These are phyloP conservation scores for Paramecium tetraurelia DNA, from an alignment of 73 alveolate species.

Conservation along the genomic window DNA sequence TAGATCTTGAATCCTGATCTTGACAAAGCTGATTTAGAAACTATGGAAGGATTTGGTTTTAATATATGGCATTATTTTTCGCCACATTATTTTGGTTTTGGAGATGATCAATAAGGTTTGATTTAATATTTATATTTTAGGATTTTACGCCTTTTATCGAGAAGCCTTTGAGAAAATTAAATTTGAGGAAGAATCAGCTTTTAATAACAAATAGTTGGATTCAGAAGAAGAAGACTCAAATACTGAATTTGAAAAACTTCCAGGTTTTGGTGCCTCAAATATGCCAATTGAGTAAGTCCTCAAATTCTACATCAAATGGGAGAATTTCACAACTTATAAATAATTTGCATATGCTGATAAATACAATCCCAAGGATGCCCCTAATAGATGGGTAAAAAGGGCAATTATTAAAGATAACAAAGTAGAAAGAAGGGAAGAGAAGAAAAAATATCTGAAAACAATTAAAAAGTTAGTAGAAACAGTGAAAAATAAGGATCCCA, in stretches of 20 bases:
- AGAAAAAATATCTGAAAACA: slow-evolving; percentile 70
- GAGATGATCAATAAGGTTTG: slow-evolving; percentile 64
- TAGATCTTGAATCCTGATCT: slow-evolving; percentile 75
- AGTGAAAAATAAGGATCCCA: slow-evolving; percentile 74
- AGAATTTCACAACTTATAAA: slow-evolving; percentile 74
- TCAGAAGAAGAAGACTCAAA: slow-evolving; percentile 78
- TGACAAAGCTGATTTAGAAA: slow-evolving; percentile 63
- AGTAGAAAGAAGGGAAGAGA: slow-evolving; percentile 82
- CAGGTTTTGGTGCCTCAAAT: slow-evolving; percentile 68
- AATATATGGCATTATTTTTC: slow-evolving; percentile 77
- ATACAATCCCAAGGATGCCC: slow-evolving; percentile 83
- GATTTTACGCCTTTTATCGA: slow-evolving; percentile 76
- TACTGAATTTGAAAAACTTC: slow-evolving; percentile 67
- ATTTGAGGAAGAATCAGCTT: slow-evolving; percentile 75
- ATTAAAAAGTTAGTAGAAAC: slow-evolving; percentile 74
- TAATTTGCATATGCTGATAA: slow-evolving; percentile 80
- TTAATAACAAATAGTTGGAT: not conserved
- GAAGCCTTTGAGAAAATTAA: slow-evolving; percentile 76
- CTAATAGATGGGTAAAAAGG: slow-evolving; percentile 78
- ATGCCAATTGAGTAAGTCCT: slow-evolving; percentile 61
- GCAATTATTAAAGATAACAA: slow-evolving; percentile 77
- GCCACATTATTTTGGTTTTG: slow-evolving; percentile 75
- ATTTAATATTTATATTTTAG: not conserved
- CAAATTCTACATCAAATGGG: slow-evolving; percentile 79
- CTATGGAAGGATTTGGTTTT: slow-evolving; percentile 72